Conservation (phyloP, 2,329 filamentous ascomycete species). For the Aspergillus awamori region DNA sequence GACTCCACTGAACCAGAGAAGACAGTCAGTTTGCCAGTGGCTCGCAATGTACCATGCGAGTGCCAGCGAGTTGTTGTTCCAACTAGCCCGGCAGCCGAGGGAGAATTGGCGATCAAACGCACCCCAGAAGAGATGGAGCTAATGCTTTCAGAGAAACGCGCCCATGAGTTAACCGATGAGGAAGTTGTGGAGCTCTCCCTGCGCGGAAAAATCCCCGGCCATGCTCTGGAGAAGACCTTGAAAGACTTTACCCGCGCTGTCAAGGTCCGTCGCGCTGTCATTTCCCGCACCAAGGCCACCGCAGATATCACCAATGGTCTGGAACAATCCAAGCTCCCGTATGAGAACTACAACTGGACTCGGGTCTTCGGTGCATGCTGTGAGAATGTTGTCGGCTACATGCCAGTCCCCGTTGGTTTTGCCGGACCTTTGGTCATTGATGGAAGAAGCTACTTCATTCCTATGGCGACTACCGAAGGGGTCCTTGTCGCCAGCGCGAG, state of each 20-base stretch:
- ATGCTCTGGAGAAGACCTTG: slow-evolving; percentile 89
- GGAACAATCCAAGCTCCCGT: slow-evolving; percentile 84
- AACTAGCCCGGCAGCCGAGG: not conserved
- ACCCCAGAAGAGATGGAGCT: slow-evolving; percentile 71
- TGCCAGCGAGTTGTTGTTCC: not conserved
- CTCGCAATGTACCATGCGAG: slow-evolving; percentile 26
- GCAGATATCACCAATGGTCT: slow-evolving; percentile 72
- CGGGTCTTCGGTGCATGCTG: slow-evolving; percentile 95
- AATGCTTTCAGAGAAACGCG: slow-evolving; percentile 54
- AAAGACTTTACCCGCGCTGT: slow-evolving; percentile 76
- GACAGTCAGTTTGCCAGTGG: slow-evolving; percentile 38
- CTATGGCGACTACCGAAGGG: slow-evolving; percentile 98
- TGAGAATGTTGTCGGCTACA: slow-evolving; percentile 95
- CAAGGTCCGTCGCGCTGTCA: slow-evolving; percentile 84
- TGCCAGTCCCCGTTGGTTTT: slow-evolving; percentile 91
- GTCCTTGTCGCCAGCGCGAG: slow-evolving; percentile 92
- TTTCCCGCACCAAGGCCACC: slow-evolving; percentile 83
- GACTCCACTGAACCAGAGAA: slow-evolving; percentile 33
- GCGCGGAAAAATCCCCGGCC: slow-evolving; percentile 89
- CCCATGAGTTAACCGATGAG: slow-evolving; percentile 57
- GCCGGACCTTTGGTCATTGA: slow-evolving; percentile 93
- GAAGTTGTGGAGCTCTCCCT: slow-evolving; percentile 84
- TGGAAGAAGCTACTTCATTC: slow-evolving; percentile 92
- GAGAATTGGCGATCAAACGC: slow-evolving; percentile 51
- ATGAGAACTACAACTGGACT: slow-evolving; percentile 90